A percentile compares a stretch with the other conserved stretches of the same genome.
These are phyloP conservation scores for Neurospora sp. DNA, from an alignment of 495 filamentous ascomycete species.

Conservation along the genomic window DNA sequence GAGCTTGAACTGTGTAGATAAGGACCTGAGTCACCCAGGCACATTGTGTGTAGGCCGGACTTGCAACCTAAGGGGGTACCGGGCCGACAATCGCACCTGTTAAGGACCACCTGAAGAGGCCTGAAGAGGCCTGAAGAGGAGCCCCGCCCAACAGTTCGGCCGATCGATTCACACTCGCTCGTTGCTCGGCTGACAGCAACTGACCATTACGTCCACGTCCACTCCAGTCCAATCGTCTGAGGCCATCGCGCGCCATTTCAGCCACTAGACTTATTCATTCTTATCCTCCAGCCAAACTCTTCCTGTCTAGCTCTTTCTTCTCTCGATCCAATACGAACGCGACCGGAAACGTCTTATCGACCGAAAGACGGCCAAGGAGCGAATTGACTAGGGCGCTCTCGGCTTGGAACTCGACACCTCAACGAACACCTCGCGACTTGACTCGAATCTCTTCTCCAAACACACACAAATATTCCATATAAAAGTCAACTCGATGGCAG, in stretches of 20 bases:
- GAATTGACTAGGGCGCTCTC: background rate
- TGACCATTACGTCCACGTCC: background rate
- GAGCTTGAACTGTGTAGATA: background rate
- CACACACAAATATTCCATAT: background rate
- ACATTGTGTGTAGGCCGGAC: background rate
- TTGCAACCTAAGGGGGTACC: background rate
- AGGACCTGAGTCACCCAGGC: background rate
- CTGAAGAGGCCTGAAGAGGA: background rate
- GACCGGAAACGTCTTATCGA: background rate
- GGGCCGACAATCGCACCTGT: background rate
- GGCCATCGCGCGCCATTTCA: background rate
- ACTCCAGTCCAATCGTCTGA: background rate
- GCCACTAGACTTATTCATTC: background rate
- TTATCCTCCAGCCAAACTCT: background rate
- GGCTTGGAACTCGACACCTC: background rate
- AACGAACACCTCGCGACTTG: background rate
- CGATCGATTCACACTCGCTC: background rate
- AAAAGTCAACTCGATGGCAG: conserved; percentile 28
- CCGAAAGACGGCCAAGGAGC: background rate
- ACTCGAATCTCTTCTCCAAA: background rate
- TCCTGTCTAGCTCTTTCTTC: background rate
- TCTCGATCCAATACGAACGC: background rate
- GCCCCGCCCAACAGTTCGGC: background rate
- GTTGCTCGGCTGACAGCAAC: background rate
- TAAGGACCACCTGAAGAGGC: background rate